Percentiles rank a stretch among this genome's conserved stretches.
Conservation (phyloP, 768 basidiomycete species). For the Termitomyces eurrhizus region DNA sequence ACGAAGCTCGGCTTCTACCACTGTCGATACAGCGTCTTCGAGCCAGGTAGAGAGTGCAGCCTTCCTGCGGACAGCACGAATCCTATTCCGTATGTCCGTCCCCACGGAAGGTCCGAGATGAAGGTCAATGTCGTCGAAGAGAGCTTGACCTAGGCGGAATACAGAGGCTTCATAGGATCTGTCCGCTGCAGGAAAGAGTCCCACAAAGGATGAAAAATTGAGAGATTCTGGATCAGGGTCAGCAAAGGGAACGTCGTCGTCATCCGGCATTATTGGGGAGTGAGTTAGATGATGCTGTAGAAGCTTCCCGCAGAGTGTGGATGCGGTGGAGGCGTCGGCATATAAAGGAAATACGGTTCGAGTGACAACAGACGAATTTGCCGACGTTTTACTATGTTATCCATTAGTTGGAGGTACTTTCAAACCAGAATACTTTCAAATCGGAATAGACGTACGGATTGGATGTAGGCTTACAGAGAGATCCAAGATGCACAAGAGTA, state of each 20-base stretch:
- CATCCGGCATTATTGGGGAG: conserved; percentile 68
- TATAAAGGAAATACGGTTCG: conserved; percentile 46
- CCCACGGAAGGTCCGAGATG: conserved; percentile 49
- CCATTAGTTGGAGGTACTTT: not conserved
- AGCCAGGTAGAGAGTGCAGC: conserved; percentile 84
- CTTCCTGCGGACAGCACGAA: conserved; percentile 66
- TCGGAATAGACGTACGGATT: conserved; percentile 41
- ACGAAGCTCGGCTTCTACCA: conserved; percentile 67
- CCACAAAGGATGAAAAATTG: conserved; percentile 74
- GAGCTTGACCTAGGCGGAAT: conserved; percentile 83
- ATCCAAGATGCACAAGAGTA: conserved; percentile 70
- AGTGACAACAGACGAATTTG: conserved; percentile 61
- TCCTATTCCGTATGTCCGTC: conserved; percentile 58
- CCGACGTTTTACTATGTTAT: conserved; percentile 41
- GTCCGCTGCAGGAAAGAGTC: conserved; percentile 69
- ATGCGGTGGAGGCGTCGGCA: conserved; percentile 26
- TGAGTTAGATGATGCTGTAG: conserved; percentile 75
- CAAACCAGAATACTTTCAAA: not conserved
- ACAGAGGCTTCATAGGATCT: conserved; percentile 70
- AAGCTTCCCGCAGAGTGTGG: conserved; percentile 51
- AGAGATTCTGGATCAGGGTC: conserved; percentile 54
- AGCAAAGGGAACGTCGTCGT: conserved; percentile 66
- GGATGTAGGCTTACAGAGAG: conserved; percentile 56
- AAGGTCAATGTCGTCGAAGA: conserved; percentile 84
- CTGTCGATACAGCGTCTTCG: conserved; percentile 61